phyloP scores from a whole-genome alignment of 1,284 basidiomycete species.

The Ceratobasidium papillatum region DNA sequence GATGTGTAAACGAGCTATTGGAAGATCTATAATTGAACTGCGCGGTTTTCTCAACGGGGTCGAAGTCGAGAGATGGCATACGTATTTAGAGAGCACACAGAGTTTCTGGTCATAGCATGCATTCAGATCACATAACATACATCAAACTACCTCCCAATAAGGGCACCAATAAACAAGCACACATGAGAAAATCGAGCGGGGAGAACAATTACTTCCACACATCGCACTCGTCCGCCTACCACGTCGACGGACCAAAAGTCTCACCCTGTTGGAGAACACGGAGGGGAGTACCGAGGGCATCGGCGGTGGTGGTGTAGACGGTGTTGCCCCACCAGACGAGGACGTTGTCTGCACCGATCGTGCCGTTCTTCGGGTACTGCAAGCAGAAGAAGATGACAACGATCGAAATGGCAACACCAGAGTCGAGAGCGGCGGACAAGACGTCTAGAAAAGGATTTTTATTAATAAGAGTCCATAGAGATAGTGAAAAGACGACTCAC shows the following conservation, averaged over 20 bases:
- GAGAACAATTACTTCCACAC: not conserved
- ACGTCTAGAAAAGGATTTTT: constrained; percentile 59
- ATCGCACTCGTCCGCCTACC: constrained; percentile 6
- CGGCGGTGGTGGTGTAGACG: constrained; percentile 55
- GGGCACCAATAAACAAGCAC: not conserved
- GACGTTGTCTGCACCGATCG: constrained; percentile 58
- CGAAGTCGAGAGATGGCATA: too few species aligned
- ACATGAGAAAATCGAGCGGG: not conserved
- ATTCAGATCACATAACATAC: constrained; percentile 18
- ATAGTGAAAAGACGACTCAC: constrained; percentile 54
- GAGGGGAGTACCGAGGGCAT: constrained; percentile 55
- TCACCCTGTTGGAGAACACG: constrained; percentile 53
- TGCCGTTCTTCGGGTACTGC: constrained; percentile 63
- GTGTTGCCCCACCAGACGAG: constrained; percentile 66
- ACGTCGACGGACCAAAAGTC: constrained; percentile 52
- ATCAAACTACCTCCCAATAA: not conserved
- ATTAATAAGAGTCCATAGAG: constrained; percentile 62
- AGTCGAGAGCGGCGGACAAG: constrained; percentile 65
- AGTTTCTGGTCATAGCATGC: constrained; percentile 5
- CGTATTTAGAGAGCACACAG: not conserved
- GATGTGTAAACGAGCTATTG: too few species aligned
- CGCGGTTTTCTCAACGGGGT: too few species aligned
- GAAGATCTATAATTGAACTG: too few species aligned
- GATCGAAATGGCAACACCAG: constrained; percentile 65
- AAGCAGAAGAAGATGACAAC: constrained; percentile 73